These are phyloP conservation scores for Dianthus caryophyllus DNA, from an alignment of 148 eudicot genomes.

Conservation along the genomic window DNA sequence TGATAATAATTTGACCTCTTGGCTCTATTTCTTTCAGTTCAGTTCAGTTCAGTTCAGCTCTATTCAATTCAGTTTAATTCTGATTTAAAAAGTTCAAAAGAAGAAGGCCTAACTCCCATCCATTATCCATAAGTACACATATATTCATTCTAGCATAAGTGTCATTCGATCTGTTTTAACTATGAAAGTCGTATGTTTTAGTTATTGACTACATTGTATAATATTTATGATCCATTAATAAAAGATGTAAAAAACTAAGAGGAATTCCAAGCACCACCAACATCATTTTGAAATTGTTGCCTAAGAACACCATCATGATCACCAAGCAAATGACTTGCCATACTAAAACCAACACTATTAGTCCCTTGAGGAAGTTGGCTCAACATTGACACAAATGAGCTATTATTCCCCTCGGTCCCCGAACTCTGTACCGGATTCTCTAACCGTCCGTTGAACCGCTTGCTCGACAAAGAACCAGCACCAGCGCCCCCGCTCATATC, in stretches of 20 bases:
- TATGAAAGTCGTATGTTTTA: no score
- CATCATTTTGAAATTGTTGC: conserved; percentile 23
- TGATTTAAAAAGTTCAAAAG: no score
- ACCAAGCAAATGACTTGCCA: conserved; percentile 26
- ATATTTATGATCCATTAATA: no score
- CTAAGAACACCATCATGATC: conserved; percentile 24
- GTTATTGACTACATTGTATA: no score
- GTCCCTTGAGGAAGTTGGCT: conserved; percentile 30
- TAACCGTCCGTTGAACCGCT: conserved; percentile 13
- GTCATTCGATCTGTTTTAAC: not conserved
- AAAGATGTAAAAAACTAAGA: conserved; percentile 7
- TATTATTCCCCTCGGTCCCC: conserved; percentile 25
- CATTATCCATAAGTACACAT: no score
- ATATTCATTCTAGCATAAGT: not conserved
- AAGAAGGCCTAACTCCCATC: no score
- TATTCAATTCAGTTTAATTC: no score
- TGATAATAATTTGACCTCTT: no score
- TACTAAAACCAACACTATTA: conserved; percentile 10
- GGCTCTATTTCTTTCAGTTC: no score
- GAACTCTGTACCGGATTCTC: conserved; percentile 19
- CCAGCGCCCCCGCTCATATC: conserved; percentile 25
- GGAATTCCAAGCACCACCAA: conserved; percentile 26
- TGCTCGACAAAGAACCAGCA: conserved; percentile 29
- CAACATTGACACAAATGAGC: conserved; percentile 28
- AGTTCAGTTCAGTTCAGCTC: no score